phyloP scores from a whole-genome alignment of 1,284 basidiomycete species.

The Sphaerobolus stellatus region DNA sequence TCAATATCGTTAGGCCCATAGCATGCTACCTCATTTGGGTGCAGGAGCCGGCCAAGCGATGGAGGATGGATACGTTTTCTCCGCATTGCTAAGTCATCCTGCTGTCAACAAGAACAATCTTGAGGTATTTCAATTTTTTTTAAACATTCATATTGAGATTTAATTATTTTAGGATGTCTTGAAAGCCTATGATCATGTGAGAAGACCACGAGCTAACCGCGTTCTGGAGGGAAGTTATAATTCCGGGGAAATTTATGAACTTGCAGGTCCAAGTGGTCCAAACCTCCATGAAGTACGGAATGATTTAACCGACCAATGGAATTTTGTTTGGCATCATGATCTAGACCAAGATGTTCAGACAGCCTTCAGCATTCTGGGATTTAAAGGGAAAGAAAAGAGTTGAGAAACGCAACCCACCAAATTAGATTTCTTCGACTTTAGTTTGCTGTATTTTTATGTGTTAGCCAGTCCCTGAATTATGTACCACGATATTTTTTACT shows the following conservation, averaged over 20 bases:
- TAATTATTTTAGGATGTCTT: conserved; percentile 38
- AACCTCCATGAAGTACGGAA: conserved; percentile 27
- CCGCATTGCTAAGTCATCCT: conserved; percentile 47
- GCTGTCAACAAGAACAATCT: conserved; percentile 44
- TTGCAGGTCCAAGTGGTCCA: conserved; percentile 31
- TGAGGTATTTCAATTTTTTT: conserved; percentile 35
- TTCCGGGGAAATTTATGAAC: conserved; percentile 44
- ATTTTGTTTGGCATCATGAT: conserved; percentile 50
- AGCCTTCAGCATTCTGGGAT: too few species aligned
- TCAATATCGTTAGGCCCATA: conserved; percentile 47
- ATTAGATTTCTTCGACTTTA: too few species aligned
- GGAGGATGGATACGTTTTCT: conserved; percentile 56
- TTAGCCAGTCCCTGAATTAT: too few species aligned
- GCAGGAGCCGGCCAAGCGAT: conserved; percentile 63
- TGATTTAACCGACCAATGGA: conserved; percentile 42
- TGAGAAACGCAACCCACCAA: too few species aligned
- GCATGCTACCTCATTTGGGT: conserved; percentile 60
- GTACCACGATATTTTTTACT: too few species aligned
- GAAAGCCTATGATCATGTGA: conserved; percentile 42
- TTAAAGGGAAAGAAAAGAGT: too few species aligned
- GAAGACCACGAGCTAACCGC: conserved; percentile 47
- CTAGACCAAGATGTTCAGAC: conserved; percentile 35
- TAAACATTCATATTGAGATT: neutral
- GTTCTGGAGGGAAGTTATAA: conserved; percentile 40
- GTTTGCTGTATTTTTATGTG: too few species aligned